Conservation (phyloP, 306 rosid genomes). For the Castanospermum australe region DNA sequence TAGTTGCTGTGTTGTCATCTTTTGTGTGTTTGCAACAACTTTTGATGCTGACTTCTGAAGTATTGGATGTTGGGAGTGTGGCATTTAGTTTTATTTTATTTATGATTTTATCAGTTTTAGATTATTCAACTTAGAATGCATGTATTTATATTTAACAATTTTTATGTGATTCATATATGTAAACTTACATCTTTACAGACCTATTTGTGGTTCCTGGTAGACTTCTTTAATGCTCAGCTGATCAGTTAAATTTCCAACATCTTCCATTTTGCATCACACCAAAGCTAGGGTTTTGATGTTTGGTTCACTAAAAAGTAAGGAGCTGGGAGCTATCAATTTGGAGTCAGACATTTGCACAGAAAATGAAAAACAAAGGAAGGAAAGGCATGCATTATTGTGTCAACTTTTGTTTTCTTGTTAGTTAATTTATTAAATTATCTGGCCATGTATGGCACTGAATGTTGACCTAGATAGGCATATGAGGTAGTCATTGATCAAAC, state of each 20-base stretch:
- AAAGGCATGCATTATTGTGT: not conserved
- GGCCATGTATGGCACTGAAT: slow-evolving; percentile 10
- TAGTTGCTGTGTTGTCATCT: too few relatives aligned
- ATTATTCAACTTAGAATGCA: too few relatives aligned
- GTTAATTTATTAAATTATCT: not conserved
- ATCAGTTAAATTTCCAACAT: not conserved
- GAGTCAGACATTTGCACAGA: not conserved
- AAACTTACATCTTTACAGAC: too few relatives aligned
- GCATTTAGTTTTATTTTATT: too few relatives aligned
- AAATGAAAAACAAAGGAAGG: not conserved
- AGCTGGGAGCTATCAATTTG: not conserved
- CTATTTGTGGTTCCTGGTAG: too few relatives aligned
- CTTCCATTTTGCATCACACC: not conserved
- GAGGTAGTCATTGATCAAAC: slow-evolving; percentile 3
- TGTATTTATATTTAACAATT: too few relatives aligned
- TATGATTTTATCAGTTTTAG: too few relatives aligned
- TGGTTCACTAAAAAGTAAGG: not conserved
- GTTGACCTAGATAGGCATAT: not conserved
- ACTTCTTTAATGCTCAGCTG: too few relatives aligned
- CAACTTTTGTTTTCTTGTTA: not conserved
- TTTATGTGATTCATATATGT: too few relatives aligned
- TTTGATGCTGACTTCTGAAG: too few relatives aligned
- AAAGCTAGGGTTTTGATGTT: slow-evolving; percentile 1
- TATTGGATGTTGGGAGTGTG: too few relatives aligned
- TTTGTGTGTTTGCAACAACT: too few relatives aligned